Evolutionary conservation across 306 rosid genomes (phyloP), one percentile per base, ranked within the genome.

Genomic region (Neltuma alba): DNA sequence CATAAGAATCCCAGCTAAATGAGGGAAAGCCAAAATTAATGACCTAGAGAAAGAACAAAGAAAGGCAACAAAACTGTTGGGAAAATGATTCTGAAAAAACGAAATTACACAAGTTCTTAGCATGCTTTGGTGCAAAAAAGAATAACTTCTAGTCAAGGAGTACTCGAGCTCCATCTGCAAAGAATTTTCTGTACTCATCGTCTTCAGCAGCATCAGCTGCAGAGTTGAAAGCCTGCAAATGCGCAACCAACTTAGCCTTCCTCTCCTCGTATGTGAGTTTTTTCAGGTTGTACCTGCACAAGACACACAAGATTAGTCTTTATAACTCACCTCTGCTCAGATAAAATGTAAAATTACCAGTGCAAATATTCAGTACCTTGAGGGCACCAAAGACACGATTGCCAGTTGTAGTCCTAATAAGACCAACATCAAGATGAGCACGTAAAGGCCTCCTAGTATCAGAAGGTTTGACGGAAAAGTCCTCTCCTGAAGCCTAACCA

Each of bases 381-480:
- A 94, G 88, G 70, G 99, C 95, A 86, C 97, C 99, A 57, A 94
- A 92, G 23, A 92, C 92, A 61, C 97, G 91, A 7, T 94, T 92
- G 11, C 97, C 97, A 9, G 99, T 94, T 15, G 99, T 94, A 6
- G 97, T 92, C 87, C 57, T 87, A 27, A 91, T 20, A 76, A 94
- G 88, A 72, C 99, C 99, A 80, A 92, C 97, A 80, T 94, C 99
- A 55, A 94, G 97, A 3, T 92, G 95, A 28, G 99, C 99, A 33
- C 97, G 97, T 92, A 92, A 94, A 18, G 99, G 99, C 83, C 99
- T 91, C 84, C 99, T 87, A 81, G 76, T 84, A 0, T 92, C 99
- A 54, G 95, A 89, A 57, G 99, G 97, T 65, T 94, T 97, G 21
- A 94, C 97, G 0, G 97, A 94, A 77, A 21, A 94, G 73, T 94